Evolutionary conservation across 495 filamentous ascomycete genomes (phyloP), one percentile per base, ranked within the genome.

Genomic region (Penicillium daleae): DNA sequence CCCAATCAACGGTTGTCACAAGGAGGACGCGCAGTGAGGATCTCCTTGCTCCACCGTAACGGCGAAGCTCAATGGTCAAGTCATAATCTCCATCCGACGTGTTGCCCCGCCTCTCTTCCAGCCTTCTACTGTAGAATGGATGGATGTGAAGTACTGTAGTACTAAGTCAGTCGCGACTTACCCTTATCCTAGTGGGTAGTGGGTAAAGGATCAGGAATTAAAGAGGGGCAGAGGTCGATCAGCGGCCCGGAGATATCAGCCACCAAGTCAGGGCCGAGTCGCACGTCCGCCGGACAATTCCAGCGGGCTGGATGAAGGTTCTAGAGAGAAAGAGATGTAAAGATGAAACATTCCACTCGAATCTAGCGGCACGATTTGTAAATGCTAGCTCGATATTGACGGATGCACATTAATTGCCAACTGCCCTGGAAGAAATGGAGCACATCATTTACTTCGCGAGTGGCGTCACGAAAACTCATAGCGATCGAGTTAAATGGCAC

Each of bases 391-490:
- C n/a, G 42, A 22, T 7, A 46, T 46, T 6, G 21, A 46, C 13
- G 19, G 7, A 21, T 22, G 40, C 21, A 6, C 1, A 39, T 21
- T 12, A 46, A 4, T 46, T 21, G 42, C 21, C 22, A 22, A 3
- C 19, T 22, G 21, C 2, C 42, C 24, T 10, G 42, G 10, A 4
- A 24, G 42, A 46, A 61, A 26, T 62, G 52, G n/a, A 68, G 66
- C 66, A 68, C 66, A 65, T 68, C 66, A 68, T 68, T 39, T 37
- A 54, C 26, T n/a, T 46, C 21, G 32, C 57, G 15, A 24, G 62
- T 68, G 66, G 62, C 66, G 62, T 63, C 60, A 68, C 54, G 35
- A 29, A 48, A 50, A 29, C 12, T 50, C 24, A 29, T 29, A 24
- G 24, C 24, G 6, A 15, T 10, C 3, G 6, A 49, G 8, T 48